A percentile compares a stretch with the other conserved stretches of the same genome.
Evolutionary conservation across 2,329 filamentous ascomycete species (phyloP).

Genomic region (Phaeomoniella chlamydospora): DNA sequence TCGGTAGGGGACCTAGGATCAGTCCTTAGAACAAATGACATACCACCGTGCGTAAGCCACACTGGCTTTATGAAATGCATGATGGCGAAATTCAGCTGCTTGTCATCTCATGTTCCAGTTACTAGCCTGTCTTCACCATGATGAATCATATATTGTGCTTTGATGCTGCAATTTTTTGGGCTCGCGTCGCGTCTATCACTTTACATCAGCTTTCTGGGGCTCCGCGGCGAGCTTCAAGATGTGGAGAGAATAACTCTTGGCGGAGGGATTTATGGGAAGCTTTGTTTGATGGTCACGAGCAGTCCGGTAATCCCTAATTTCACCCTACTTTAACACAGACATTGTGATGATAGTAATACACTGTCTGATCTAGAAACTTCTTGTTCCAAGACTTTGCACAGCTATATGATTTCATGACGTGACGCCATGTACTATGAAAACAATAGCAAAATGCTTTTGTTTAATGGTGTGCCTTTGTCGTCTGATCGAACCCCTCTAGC

Average conservation of each 20-base stretch:
- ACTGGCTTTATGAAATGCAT: conserved; percentile 90
- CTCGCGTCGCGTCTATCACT: neutral
- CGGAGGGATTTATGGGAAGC: neutral
- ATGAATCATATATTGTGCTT: no score
- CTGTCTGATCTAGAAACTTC: no score
- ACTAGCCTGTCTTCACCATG: no score
- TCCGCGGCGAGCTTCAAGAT: neutral
- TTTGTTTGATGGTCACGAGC: no score
- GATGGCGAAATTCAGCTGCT: conserved; percentile 6
- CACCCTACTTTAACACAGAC: no score
- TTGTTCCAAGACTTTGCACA: no score
- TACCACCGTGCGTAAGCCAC: conserved; percentile 89
- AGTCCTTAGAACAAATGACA: conserved; percentile 16
- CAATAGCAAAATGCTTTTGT: no score
- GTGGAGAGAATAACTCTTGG: neutral
- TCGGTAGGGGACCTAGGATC: neutral
- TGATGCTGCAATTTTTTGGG: neutral
- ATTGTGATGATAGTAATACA: no score
- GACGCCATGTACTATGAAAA: no score
- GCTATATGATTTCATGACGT: no score
- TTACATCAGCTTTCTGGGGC: neutral
- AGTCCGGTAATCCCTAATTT: no score
- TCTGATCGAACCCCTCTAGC: conserved; percentile 32
- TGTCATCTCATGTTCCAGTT: no score
- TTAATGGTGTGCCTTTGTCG: conserved; percentile 19